phyloP scores from a whole-genome alignment of 116 monocot genomes.

The Thalassia testudinum region DNA sequence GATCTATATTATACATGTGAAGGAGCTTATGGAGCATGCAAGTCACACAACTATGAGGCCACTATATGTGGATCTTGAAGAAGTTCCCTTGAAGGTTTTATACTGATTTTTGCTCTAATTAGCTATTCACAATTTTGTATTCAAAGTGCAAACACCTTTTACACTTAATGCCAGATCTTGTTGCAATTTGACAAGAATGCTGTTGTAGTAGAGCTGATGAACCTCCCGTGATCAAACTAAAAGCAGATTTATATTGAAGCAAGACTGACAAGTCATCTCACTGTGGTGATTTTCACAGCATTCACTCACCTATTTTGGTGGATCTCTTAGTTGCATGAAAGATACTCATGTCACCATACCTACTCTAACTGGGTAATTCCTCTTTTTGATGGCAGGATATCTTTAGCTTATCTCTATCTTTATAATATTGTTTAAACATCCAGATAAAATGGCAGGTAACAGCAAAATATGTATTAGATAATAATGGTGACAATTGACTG shows the following conservation, averaged over 20 bases:
- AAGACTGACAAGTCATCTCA: background rate
- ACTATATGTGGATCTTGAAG: constrained; percentile 55
- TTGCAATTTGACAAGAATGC: constrained; percentile 28
- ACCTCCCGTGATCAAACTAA: background rate
- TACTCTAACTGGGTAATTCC: constrained; percentile 66
- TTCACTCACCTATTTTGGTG: constrained; percentile 16
- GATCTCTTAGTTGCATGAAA: constrained; percentile 35
- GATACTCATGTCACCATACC: constrained; percentile 53
- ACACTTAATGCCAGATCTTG: constrained; percentile 7
- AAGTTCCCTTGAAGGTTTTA: constrained; percentile 48
- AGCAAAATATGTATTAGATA: too few species aligned
- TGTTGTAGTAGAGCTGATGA: constrained; percentile 24
- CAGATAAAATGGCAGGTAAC: too few species aligned
- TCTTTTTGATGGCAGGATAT: too few species aligned
- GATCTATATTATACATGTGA: constrained; percentile 63
- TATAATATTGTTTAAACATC: too few species aligned
- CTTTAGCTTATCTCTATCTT: too few species aligned
- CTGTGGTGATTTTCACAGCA: constrained; percentile 2
- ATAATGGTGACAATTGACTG: too few species aligned
- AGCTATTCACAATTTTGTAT: background rate
- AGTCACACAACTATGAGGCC: constrained; percentile 9
- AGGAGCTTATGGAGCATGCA: constrained; percentile 38
- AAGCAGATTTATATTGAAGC: too few species aligned
- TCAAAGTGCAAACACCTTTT: constrained; percentile 3
- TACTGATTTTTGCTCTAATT: background rate